A percentile compares a stretch with the other conserved stretches of the same genome.
Evolutionary conservation across 1,139 yeast species (phyloP).

Genomic region (Suhomyces bribrorum): DNA sequence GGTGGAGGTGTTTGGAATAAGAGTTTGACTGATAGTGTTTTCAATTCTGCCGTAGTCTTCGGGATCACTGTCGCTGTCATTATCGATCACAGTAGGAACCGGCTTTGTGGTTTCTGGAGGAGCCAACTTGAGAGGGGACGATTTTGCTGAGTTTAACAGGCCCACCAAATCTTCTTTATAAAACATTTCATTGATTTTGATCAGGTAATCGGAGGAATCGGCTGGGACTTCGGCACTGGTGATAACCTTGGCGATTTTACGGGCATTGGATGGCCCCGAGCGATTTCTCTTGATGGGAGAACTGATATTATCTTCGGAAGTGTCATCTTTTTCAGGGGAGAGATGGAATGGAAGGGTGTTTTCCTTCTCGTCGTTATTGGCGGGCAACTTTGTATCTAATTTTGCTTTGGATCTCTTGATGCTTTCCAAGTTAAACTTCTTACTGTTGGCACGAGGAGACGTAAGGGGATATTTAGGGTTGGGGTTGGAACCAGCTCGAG

Average conservation of each 20-base stretch:
- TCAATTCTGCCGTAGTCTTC: conserved; percentile 25
- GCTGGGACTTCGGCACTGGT: conserved; percentile 22
- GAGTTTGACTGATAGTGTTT: conserved; percentile 23
- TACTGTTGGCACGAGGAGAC: conserved; percentile 16
- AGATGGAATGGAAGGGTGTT: conserved; percentile 22
- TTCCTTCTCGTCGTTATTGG: conserved; percentile 21
- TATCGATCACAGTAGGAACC: conserved; percentile 22
- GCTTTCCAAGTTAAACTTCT: conserved; percentile 15
- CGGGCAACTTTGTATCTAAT: conserved; percentile 11
- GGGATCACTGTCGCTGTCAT: conserved; percentile 30
- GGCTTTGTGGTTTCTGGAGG: background rate
- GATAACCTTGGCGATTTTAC: conserved; percentile 26
- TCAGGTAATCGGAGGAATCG: conserved; percentile 16
- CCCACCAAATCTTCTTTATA: conserved; percentile 30
- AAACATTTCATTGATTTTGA: conserved; percentile 27
- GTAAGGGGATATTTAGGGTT: conserved; percentile 16
- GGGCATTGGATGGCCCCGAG: conserved; percentile 16
- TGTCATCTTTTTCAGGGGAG: conserved; percentile 16
- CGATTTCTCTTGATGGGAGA: conserved; percentile 19
- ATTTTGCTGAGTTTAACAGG: conserved; percentile 19
- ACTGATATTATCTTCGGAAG: conserved; percentile 13
- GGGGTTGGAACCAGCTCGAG: too few species aligned
- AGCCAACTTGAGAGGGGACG: conserved; percentile 15
- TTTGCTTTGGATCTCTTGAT: conserved; percentile 14
- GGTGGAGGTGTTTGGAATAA: conserved; percentile 18